Percentiles rank a stretch among this genome's conserved stretches.
Conservation (phyloP, 2,329 filamentous ascomycete genomes). For the Macroventuria anomochaeta region DNA sequence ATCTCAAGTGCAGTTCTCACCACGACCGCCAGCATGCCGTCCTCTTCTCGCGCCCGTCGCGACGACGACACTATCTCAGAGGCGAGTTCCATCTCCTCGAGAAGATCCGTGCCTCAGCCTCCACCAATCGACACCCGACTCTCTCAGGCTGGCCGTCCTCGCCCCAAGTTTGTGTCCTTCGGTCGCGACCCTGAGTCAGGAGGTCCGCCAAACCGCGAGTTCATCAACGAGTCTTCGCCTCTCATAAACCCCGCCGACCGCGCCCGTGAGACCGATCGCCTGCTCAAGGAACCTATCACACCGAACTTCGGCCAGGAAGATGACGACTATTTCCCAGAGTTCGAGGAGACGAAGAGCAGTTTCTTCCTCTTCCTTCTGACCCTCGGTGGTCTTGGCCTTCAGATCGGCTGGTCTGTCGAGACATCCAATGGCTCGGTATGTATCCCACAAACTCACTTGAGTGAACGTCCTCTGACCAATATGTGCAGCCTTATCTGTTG, state of each 20-base stretch:
- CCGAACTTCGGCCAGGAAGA: conserved; percentile 46
- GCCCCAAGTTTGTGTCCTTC: conserved; percentile 49
- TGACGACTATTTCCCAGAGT: conserved; percentile 54
- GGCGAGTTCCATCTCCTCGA: conserved; percentile 21
- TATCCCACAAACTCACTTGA: conserved; percentile 7
- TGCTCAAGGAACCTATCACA: conserved; percentile 44
- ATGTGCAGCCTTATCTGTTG: conserved; percentile 56
- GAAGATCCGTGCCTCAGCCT: conserved; percentile 15
- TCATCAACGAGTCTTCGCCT: conserved; percentile 46
- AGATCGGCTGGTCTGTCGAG: conserved; percentile 96
- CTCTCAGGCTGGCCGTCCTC: conserved; percentile 23
- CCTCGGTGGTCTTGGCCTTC: conserved; percentile 82
- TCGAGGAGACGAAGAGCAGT: conserved; percentile 75
- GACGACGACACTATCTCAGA: conserved; percentile 22
- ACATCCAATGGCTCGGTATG: conserved; percentile 84
- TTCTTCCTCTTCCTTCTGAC: conserved; percentile 89
- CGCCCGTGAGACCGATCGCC: conserved; percentile 41
- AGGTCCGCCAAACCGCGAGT: conserved; percentile 30
- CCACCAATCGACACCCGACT: conserved; percentile 26
- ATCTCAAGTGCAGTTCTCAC: conserved; percentile 17
- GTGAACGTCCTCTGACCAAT: background rate
- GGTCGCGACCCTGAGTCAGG: conserved; percentile 33
- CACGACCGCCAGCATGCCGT: conserved; percentile 26
- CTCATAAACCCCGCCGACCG: conserved; percentile 37
- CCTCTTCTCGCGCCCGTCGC: conserved; percentile 17